Base-by-base conservation (phyloP, 2,329 filamentous ascomycete species). In the Fusarium nisikadoi region DNA sequence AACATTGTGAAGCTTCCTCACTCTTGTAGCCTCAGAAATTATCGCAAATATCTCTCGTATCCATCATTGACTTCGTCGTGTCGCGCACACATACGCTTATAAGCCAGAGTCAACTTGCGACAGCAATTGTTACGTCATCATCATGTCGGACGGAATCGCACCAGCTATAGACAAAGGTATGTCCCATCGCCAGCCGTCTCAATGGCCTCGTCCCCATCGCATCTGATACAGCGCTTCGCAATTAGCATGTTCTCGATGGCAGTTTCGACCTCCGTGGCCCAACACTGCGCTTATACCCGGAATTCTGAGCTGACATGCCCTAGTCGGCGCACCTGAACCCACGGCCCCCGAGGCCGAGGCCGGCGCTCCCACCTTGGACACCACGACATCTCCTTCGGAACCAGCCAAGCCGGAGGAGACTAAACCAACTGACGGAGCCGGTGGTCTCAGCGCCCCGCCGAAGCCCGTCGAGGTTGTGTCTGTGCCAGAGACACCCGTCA, bases 151-250 rank as follows among this genome's bases (percentile, higher is more conserved):
- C 78, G 77, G 75, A 71, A 77, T 78, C 67, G 75, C 78, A 60
- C 77, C 77, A 72, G 79, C 80, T 69, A 75, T 81, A 75, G 79
- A 79, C 75, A 81, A 79, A 81, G 80, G 80, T 81, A 79, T 68
- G 63, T 55, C 61, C 54, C 64, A 65, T 77, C 68, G 50, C 49
- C 29, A 64, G 42, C 55, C 59, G 65, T 72, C 64, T 55, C 52
- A 71, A 60, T 63, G 59, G 61, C 47, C 46, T 43, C 33, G 9
- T 23, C 47, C 47, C 17, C 45, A 62, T 62, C 60, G 56, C 46
- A 35, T 52, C n/a, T 29, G 35, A 27, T 38, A 29, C n/a, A 23
- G 36, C 52, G 23, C 49, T 47, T 19, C 29, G 42, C 67, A 73
- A 78, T 77, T 77, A 72, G 10, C 35, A 38, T 42, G 29, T 52